Percentiles rank a stretch among this genome's conserved stretches.
Evolutionary conservation across 306 rosid species (phyloP).

Genomic region (Vigna unguiculata): DNA sequence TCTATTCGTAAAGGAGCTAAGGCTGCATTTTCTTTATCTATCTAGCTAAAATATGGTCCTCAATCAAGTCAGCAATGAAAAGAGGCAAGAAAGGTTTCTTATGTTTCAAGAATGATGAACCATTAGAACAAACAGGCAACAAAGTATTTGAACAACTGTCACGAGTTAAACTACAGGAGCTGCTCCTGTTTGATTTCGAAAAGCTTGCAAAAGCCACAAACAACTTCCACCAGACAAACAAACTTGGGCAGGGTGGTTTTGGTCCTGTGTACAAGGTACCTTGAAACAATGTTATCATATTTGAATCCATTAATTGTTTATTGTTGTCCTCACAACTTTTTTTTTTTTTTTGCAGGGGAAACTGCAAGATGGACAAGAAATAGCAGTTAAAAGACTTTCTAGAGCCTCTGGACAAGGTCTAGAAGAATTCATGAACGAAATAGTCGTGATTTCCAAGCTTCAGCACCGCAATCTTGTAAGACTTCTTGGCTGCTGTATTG

Average conservation of each 20-base stretch:
- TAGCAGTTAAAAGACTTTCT: constrained; percentile 53
- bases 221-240: constrained; percentile 26
- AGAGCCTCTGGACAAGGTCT: constrained; percentile 45
- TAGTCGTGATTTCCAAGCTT: constrained; percentile 40
- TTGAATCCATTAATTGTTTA: neutral
- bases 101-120: neutral
- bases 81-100: neutral
- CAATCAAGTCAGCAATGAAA: neutral
- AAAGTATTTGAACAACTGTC: constrained; percentile 22
- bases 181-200: constrained; percentile 20
- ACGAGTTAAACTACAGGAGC: constrained; percentile 26
- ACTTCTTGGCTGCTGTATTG: constrained; percentile 44
- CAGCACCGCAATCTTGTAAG: constrained; percentile 50
- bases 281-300: neutral
- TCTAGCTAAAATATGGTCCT: neutral
- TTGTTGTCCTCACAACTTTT: neutral
- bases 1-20: neutral
- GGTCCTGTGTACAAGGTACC: constrained; percentile 41
- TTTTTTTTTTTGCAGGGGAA: constrained; percentile 24
- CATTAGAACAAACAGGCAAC: neutral
- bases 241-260: constrained; percentile 47
- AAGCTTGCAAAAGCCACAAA: constrained; percentile 28
- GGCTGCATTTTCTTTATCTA: neutral
- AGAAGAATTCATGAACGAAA: constrained; percentile 51
- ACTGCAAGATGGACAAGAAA: constrained; percentile 38